Base-by-base conservation (phyloP, 1,284 basidiomycete species). In the Trichosporon ovoides region DNA sequence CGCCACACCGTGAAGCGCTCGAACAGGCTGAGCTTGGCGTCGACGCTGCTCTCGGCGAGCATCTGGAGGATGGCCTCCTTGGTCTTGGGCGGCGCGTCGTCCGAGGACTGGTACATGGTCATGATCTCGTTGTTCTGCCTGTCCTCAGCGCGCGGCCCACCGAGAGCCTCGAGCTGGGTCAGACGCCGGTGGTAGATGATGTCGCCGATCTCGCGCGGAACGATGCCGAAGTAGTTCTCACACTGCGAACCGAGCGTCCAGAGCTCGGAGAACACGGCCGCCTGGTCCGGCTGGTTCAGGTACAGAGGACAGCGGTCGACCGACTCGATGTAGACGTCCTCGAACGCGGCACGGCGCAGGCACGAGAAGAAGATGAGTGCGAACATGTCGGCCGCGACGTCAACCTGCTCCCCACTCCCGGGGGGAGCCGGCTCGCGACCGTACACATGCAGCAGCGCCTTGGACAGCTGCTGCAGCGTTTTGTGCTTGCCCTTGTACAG, bases 231-330 rank as follows among this genome's bases (percentile, higher is more conserved):
- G 58, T 60, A 60, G 36, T 50, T 53, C 20, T 60, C 55, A 38
- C 58, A 60, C 38, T 60, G 58, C 2, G 58, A 60, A n/a, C 58
- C 58, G 31, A 60, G 58, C 12, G 58, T 56, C 55, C 55, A 60
- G 14, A 60, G 52, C 28, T 60, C 59, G 14, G 54, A 48, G 34
- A 60, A 60, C 46, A 54, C 55, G 38, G 59, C 55, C 7, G 57
- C 57, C 49, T 58, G 57, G 18, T 58, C 57, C 31, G 57, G 52
- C 14, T 54, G 52, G 13, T n/a, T 14, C 24, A 57, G 52, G 52
- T 54, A 57, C 11, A 60, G 20, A 16, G 59, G 59, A 20, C 56
- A 57, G 33, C 59, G 55, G 38, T 60, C 59, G 22, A 53, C 53
- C 3, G 52, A 33, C 51, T 60, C 59, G 18, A 60, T 48, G 52